Conservation (phyloP, 495 filamentous ascomycete species). For the Hyaloscypha bicolor region DNA sequence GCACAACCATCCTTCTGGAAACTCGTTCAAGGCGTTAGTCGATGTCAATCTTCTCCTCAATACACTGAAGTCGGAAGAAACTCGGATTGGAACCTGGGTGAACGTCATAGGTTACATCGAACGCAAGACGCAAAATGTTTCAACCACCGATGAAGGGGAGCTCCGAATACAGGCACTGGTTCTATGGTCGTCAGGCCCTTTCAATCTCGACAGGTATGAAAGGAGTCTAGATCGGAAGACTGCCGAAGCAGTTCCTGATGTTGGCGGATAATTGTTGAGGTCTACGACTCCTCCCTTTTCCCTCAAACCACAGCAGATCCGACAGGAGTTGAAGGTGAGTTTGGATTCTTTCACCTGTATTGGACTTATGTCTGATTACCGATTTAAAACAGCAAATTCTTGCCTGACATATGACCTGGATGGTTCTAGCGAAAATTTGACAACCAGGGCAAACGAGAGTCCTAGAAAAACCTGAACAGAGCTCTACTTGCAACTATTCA, state of each 20-base stretch:
- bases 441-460: too few species aligned
- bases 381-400: too few species aligned
- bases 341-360: too few species aligned
- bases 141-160: background rate
- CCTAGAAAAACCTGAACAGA: too few species aligned
- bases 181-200: constrained; percentile 64
- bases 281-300: too few species aligned
- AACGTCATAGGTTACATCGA: constrained; percentile 85
- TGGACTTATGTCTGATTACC: too few species aligned
- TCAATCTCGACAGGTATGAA: constrained; percentile 69
- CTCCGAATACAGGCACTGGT: constrained; percentile 64
- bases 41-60: constrained; percentile 73
- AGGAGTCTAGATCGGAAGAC: constrained; percentile 29
- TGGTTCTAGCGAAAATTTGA: too few species aligned
- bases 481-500: too few species aligned
- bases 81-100: constrained; percentile 81
- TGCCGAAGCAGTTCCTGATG: constrained; percentile 14
- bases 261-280: background rate
- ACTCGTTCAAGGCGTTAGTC: constrained; percentile 53
- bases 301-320: too few species aligned
- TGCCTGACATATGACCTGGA: too few species aligned
- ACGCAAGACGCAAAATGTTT: constrained; percentile 23
- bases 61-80: constrained; percentile 61
- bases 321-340: too few species aligned
- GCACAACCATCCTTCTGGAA: constrained; percentile 61